Evolutionary conservation across 306 rosid species (phyloP).

Genomic region (Quercus gilva): DNA sequence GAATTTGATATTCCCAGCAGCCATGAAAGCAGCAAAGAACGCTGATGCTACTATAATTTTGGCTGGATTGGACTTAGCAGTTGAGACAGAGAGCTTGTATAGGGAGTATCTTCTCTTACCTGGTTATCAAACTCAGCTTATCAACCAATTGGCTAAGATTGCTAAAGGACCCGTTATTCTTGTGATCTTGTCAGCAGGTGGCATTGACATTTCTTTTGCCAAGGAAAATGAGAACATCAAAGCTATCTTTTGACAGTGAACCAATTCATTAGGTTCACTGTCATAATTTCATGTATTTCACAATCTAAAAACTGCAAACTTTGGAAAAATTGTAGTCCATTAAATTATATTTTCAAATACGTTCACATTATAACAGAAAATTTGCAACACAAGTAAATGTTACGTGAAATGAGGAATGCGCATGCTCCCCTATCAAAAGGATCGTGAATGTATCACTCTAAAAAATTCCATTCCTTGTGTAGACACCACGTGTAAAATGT

Average conservation of each 20-base stretch:
- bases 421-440: no score
- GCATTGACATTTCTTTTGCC: conserved; percentile 16
- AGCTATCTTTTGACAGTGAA: conserved; percentile 15
- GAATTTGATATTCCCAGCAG: neutral
- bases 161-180: conserved; percentile 24
- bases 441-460: no score
- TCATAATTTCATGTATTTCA: no score
- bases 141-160: conserved; percentile 13
- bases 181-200: conserved; percentile 14
- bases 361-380: no score
- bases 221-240: conserved; percentile 1
- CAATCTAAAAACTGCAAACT: no score
- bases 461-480: no score
- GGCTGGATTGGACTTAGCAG: neutral
- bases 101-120: conserved; percentile 18
- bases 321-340: no score
- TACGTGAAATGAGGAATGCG: no score
- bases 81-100: conserved; percentile 21
- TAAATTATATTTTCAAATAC: no score
- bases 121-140: conserved; percentile 14
- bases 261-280: no score
- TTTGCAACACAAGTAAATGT: no score
- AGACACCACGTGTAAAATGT: no score
- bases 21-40: conserved; percentile 1
- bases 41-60: conserved; percentile 23